Conservation (phyloP, 345 rosid species). For the Salix viminalis region DNA sequence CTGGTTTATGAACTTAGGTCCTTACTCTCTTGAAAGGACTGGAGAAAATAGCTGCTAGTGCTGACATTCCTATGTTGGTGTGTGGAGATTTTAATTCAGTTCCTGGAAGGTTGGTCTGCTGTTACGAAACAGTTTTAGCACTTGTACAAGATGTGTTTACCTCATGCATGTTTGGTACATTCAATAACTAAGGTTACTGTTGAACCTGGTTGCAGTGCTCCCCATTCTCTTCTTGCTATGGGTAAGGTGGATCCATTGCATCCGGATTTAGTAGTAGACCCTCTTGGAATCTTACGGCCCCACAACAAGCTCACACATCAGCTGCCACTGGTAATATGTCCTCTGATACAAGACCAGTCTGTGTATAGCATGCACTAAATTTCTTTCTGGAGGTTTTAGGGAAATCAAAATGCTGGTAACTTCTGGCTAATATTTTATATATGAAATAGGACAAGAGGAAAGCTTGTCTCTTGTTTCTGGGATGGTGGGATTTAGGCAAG, state of each 20-base stretch:
- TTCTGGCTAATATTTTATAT: not conserved
- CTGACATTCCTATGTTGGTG: conserved; percentile 96
- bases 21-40: conserved; percentile 93
- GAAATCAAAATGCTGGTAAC: not conserved
- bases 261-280: conserved; percentile 78
- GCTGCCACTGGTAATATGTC: conserved; percentile 68
- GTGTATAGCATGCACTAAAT: not conserved
- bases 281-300: conserved; percentile 82
- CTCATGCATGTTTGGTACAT: not conserved
- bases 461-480: not conserved
- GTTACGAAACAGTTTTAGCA: conserved; percentile 4
- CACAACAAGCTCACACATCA: conserved; percentile 84
- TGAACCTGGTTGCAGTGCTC: conserved; percentile 59
- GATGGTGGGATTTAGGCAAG: too few species aligned
- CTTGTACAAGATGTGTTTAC: conserved; percentile 6
- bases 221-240: conserved; percentile 92
- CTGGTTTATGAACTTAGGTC: conserved; percentile 46
- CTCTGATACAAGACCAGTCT: not conserved
- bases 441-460: not conserved
- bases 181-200: conserved; percentile 6
- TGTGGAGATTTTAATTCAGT: conserved; percentile 94
- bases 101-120: conserved; percentile 78
- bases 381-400: not conserved
- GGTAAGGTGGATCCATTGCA: conserved; percentile 83
- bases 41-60: conserved; percentile 95